Base-by-base conservation (phyloP, 805 yeast genomes). In the Candida vartiovaarae region DNA sequence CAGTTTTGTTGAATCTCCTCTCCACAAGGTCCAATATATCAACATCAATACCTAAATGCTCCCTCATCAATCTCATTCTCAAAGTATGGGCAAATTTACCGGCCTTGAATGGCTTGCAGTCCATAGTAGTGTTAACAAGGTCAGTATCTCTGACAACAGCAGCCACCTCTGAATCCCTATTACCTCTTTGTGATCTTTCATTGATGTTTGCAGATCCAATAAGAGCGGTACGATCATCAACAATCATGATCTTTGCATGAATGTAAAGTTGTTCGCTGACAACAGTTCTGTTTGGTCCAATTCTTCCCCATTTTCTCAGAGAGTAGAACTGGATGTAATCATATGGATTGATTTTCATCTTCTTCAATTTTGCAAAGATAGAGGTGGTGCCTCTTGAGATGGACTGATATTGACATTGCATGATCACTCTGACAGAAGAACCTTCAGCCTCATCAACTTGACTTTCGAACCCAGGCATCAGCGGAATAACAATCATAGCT, bases 151-250 rank as follows among this genome's bases (percentile, higher is more conserved):
- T 75, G 5, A 93, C 79, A 43, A 91, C 66, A 2, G 90, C 87
- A 3, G 96, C 96, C 34, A 93, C 83, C 57, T 93, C 99, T 5
- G 97, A 89, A 60, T 93, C 99, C 60, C 99, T 74, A 23, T 73
- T 71, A 11, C 99, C 99, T 54, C 93, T 72, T 88, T 90, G 90
- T 0, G 98, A 91, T 55, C 99, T 75, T 62, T 93, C 99, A 59
- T 93, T 93, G 48, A 93, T 87, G 57, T 93, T 93, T 0, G 99
- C 99, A 57, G 96, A 87, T 2, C 99, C 99, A 56, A 93, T 90
- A 36, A 93, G 84, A 4, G 96, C 97, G 38, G 82, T 77, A 39
- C 96, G 73, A 57, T 93, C 99, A 65, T 93, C 99, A 8, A 84
- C 96, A 54, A 93, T 74, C 80, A 93, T 74, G 7, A 83, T 76